Percentiles rank a stretch among this genome's conserved stretches.
These are phyloP conservation scores for Conringia planisiliqua DNA, from an alignment of 345 rosid genomes.

Conservation along the genomic window DNA sequence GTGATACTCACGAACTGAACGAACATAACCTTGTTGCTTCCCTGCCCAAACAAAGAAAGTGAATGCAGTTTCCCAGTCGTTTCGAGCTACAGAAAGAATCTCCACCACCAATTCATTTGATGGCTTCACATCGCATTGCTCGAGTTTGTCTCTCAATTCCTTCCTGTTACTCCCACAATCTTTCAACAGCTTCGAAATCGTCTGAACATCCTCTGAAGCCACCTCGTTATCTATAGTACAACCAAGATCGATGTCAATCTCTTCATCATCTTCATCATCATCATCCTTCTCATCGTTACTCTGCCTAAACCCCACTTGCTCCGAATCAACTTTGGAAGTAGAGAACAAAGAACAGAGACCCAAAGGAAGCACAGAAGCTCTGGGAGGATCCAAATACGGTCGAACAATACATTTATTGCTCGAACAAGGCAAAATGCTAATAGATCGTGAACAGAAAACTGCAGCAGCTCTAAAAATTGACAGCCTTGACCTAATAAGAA, in stretches of 20 bases:
- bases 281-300: background rate
- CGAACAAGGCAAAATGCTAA: background rate
- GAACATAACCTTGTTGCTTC: conserved; percentile 56
- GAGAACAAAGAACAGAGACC: conserved; percentile 19
- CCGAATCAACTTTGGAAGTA: background rate
- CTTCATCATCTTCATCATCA: conserved; percentile 19
- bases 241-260: conserved; percentile 11
- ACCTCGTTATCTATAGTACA: conserved; percentile 7
- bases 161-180: conserved; percentile 36
- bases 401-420: background rate
- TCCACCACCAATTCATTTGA: conserved; percentile 62
- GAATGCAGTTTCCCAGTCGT: conserved; percentile 87
- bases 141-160: conserved; percentile 52
- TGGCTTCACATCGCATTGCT: conserved; percentile 49
- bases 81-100: conserved; percentile 65
- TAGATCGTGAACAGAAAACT: conserved; percentile 8
- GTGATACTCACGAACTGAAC: conserved; percentile 60
- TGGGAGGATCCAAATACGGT: background rate
- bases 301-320: background rate
- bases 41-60: conserved; percentile 87
- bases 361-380: conserved; percentile 10
- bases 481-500: conserved; percentile 21
- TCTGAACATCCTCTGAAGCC: conserved; percentile 41
- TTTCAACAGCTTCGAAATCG: conserved; percentile 41
- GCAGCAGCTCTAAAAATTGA: conserved; percentile 3